These are phyloP conservation scores for Periglandula ipomoeae DNA, from an alignment of 2,329 filamentous ascomycete species.

Conservation along the genomic window DNA sequence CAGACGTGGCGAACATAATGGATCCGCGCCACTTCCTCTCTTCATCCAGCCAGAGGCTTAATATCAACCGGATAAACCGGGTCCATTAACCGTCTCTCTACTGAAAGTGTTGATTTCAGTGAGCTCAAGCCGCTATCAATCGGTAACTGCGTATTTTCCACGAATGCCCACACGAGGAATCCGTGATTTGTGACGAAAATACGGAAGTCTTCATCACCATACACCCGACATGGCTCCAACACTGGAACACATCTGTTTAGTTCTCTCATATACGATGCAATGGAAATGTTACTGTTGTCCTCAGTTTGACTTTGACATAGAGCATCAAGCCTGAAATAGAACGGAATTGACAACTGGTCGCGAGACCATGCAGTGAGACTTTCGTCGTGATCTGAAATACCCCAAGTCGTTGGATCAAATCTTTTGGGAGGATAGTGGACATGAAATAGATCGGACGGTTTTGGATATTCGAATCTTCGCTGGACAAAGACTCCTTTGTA, in stretches of 20 bases:
- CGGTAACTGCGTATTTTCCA: background rate
- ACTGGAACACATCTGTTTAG: background rate
- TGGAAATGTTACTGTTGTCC: background rate
- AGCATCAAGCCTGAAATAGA: background rate
- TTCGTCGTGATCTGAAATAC: background rate
- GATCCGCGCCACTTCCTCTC: background rate
- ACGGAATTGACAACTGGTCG: background rate
- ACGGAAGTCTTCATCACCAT: constrained; percentile 4
- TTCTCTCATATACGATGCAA: background rate
- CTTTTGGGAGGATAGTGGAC: background rate
- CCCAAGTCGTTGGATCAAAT: background rate
- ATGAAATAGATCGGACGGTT: background rate
- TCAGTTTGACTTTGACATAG: no score
- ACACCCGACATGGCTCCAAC: background rate
- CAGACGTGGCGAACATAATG: background rate
- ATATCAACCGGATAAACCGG: background rate
- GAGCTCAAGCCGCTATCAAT: background rate
- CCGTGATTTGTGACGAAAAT: background rate
- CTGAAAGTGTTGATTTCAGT: background rate
- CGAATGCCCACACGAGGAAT: constrained; percentile 1
- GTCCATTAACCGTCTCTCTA: background rate
- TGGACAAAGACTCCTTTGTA: constrained; percentile 6
- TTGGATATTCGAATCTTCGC: background rate
- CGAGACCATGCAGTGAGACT: constrained; percentile 2
- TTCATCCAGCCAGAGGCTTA: background rate